Base-by-base conservation (phyloP, 2,329 filamentous ascomycete species). In the Aspergillus sp. region DNA sequence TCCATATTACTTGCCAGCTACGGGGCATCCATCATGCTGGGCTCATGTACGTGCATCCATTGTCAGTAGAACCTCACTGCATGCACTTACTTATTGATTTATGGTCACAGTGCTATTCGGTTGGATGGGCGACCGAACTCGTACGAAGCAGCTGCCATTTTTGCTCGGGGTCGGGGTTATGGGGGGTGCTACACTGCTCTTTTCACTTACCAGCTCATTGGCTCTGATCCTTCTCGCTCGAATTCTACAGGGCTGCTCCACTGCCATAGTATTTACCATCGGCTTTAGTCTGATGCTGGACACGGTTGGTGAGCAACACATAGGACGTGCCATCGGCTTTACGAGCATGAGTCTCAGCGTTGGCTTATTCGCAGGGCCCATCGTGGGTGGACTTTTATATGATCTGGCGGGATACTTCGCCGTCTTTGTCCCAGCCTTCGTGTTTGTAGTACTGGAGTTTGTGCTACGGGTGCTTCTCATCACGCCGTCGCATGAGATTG, bases 201-300 rank as follows among this genome's bases (percentile, higher is more conserved):
- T 44, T 19, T 44, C 41, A 1, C 41, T 44, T 2, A 44, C 41
- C 19, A 23, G 3, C 19, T 44, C 41, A 13, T 21, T 44, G 10
- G 5, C 19, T 10, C 13, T 23, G 19, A 44, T 44, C 41, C 10
- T 44, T 7, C 41, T 44, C 41, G 41, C 41, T 5, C 41, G 41
- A 11, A 21, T 44, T 5, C 19, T 44, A 8, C 41, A 44, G 41
- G 41, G 41, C 73, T 90, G 68, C 77, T 87, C 85, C 52, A 88
- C 88, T 3, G 85, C 86, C 3, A 83, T 90, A 3, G 88, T 90
- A 11, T 91, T 88, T 87, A 86, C 85, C 0, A 86, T 90, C 0
- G 89, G 88, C 0, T 79, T 88, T 39, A 88, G 88, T 0, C 73
- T 91, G 27, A 70, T 91, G 11, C 86, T 87, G 5, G 89, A 91